phyloP scores from a whole-genome alignment of 352 stramenopile species.

The Pythium catenulatum region DNA sequence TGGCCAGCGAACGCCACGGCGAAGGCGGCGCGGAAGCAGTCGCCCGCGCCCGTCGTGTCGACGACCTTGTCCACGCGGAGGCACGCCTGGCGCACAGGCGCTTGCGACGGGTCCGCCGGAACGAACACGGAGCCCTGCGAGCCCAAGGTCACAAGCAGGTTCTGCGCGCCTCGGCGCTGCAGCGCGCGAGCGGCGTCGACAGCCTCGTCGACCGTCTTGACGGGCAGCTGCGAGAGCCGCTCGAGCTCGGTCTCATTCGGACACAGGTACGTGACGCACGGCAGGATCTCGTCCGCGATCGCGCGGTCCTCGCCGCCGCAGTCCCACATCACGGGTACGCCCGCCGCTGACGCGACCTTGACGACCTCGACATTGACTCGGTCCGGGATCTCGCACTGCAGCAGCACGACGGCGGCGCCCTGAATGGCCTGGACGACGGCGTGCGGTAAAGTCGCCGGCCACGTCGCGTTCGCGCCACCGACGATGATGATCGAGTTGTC shows the following conservation, averaged over 20 bases:
- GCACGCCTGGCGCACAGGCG: constrained; percentile 70
- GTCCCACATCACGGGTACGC: constrained; percentile 88
- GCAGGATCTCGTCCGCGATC: constrained; percentile 76
- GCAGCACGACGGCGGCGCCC: constrained; percentile 76
- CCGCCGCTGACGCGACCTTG: constrained; percentile 67
- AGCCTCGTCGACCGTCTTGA: constrained; percentile 72
- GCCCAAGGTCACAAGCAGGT: constrained; percentile 84
- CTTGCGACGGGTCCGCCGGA: constrained; percentile 52
- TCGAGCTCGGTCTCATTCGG: constrained; percentile 90
- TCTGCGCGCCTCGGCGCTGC: constrained; percentile 72
- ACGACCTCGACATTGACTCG: constrained; percentile 77
- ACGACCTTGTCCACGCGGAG: constrained; percentile 81
- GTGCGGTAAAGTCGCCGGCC: constrained; percentile 68
- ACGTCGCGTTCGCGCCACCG: constrained; percentile 83
- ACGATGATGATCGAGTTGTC: constrained; percentile 94
- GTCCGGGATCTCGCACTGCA: constrained; percentile 86
- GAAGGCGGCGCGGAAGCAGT: constrained; percentile 88
- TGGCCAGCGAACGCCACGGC: constrained; percentile 75
- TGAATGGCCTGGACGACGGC: constrained; percentile 71
- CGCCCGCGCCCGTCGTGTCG: constrained; percentile 88
- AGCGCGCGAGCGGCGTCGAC: constrained; percentile 74
- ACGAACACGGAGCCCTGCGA: constrained; percentile 84
- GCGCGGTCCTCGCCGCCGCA: constrained; percentile 82
- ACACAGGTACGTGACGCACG: constrained; percentile 79
- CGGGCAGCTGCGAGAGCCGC: constrained; percentile 64